Base-by-base conservation (phyloP, 805 yeast species). In the Yarrowia alimentaria region DNA sequence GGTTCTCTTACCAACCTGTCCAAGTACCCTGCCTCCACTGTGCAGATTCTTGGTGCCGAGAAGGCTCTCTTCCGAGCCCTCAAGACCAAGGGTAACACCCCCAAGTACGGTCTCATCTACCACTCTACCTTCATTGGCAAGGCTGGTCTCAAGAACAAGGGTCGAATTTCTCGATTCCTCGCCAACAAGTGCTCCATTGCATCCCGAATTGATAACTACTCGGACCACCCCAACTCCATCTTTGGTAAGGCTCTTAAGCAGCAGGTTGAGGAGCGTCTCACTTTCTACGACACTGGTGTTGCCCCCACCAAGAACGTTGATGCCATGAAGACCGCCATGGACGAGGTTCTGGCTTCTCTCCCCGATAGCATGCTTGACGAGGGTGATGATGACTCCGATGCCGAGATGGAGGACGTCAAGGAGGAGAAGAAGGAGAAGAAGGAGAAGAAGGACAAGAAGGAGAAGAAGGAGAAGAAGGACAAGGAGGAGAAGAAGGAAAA, bases 101-200 rank as follows among this genome's bases (percentile, higher is more conserved):
- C 99, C 66, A 93, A 93, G 71, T 93, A 93, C 67, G 99, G 99
- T 75, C 76, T 93, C 63, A 77, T 93, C 61, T 93, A 93, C 76
- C 98, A 93, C 68, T 96, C 98, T 53, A 87, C 96, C 22, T 77
- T 93, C 58, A 94, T 93, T 60, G 99, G 99, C 58, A 96, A 91
- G 77, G 99, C 99, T 54, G 78, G 95, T 47, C 96, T 96, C 72
- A 85, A 85, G 73, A 93, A 93, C 77, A 93, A 93, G 81, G 99
- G 99, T 72, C 85, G 98, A 79, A 93, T 93, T 61, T 91, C 99
- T 43, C 85, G 99, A 75, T 93, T 90, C 74, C 77, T 93, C 72
- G 99, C 99, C 59, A 93, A 93, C 84, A 93, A 93, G 74, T 91
- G 98, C 80, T 85, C 99, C 32, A 91, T 93, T 73, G 99, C 99